Evolutionary conservation across 257 asterid species (phyloP), one percentile per base, ranked within the genome.

Genomic region (Marsdenia floribunda): DNA sequence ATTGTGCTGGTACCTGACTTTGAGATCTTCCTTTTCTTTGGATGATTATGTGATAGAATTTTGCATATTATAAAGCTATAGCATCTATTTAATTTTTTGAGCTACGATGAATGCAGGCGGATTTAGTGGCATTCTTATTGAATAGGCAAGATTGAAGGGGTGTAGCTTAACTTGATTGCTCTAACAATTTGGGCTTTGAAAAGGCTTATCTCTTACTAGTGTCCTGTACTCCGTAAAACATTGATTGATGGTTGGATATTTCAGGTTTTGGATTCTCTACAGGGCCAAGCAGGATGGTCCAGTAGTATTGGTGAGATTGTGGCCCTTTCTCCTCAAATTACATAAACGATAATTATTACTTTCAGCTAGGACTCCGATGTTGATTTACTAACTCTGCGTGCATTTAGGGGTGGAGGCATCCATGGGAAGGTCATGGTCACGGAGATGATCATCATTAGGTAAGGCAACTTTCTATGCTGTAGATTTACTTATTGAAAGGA

Each of bases 221-320:
- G 1, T 35, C 44, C 9, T 33, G 1, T 50, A 57, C 40, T 64
- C 26, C 55, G 69, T 64, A 44, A 57, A 70, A 42, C 74, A 49
- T 40, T 63, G 19, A 58, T 44, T 50, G 53, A 67, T 73, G 50
- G 35, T 78, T 19, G 55, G 35, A 6, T 70, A 59, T 79, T 70
- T 72, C 89, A 92, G 97, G 97, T 90, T 92, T 79, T 92, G 97
- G 97, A 77, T 92, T 81, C 82, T 92, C 44, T 92, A 92, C 71
- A 85, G 97, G 79, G 97, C 97, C 68, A 92, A 92, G 86, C 78
- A 90, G 85, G 97, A 92, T 78, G 97, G 97, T 61, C 97, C 96
- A 37, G 97, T 92, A 74, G 93, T 92, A 50, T 70, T 90, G 92
- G 96, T 92, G 88, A 87, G 97, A 80, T 69, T 54, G 29, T 15